phyloP scores from a whole-genome alignment of 345 rosid species.

The Moringa oleifera region DNA sequence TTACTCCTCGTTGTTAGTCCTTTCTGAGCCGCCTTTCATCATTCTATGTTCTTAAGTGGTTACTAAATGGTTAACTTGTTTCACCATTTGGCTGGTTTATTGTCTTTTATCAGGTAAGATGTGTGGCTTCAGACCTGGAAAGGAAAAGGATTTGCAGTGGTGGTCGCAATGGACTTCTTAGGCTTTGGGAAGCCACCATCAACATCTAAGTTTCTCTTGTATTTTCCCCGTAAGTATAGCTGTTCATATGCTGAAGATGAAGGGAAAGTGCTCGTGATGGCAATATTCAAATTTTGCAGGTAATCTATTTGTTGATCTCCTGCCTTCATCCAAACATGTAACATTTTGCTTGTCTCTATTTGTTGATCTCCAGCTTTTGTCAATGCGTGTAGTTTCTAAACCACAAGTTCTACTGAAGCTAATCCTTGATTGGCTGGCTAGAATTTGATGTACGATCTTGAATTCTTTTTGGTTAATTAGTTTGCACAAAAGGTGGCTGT shows the following conservation, averaged over 20 bases:
- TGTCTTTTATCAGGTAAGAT: conserved; percentile 60
- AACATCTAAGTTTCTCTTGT: conserved; percentile 43
- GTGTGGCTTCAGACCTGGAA: conserved; percentile 91
- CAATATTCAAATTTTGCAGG: neutral
- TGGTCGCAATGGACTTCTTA: conserved; percentile 89
- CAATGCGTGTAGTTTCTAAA: conserved; percentile 8
- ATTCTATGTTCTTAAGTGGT: neutral
- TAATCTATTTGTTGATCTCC: neutral
- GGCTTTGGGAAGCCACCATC: conserved; percentile 99
- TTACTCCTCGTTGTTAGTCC: too few species aligned
- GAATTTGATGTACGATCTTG: too few species aligned
- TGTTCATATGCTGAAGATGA: neutral
- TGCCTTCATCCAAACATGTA: too few species aligned
- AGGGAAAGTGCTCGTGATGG: neutral
- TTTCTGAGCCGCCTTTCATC: neutral
- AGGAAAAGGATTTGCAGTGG: conserved; percentile 99
- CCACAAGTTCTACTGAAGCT: neutral
- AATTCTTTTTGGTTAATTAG: too few species aligned
- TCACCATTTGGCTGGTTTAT: neutral
- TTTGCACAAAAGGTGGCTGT: too few species aligned
- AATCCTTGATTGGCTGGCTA: neutral
- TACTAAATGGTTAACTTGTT: neutral
- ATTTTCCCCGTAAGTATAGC: too few species aligned
- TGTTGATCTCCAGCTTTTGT: neutral
- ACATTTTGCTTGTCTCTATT: neutral